phyloP scores from a whole-genome alignment of 2,329 filamentous ascomycete genomes.

The Aspergillus proliferans region DNA sequence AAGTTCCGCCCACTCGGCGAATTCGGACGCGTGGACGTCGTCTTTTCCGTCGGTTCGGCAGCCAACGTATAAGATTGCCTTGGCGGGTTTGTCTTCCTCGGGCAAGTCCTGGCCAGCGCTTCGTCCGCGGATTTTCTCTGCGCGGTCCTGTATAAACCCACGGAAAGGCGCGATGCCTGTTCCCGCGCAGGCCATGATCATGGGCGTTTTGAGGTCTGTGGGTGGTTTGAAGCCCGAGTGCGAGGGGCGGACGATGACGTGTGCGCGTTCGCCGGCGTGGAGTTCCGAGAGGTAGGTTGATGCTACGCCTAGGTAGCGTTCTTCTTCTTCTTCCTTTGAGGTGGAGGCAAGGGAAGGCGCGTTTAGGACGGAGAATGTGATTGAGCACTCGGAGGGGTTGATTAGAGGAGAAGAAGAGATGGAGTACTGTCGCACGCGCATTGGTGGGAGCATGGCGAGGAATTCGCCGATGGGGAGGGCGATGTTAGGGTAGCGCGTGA shows the following conservation, averaged over 20 bases:
- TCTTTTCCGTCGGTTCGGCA: conserved; percentile 31
- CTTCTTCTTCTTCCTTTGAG: conserved; percentile 33
- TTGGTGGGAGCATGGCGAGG: conserved; percentile 66
- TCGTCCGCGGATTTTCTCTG: conserved; percentile 28
- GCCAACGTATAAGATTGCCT: conserved; percentile 31
- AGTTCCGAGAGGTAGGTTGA: conserved; percentile 54
- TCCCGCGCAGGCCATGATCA: conserved; percentile 36
- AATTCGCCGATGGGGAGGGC: conserved; percentile 60
- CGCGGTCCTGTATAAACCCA: conserved; percentile 58
- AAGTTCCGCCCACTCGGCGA: conserved; percentile 51
- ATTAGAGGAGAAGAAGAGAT: conserved; percentile 68
- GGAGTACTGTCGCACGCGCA: conserved; percentile 73
- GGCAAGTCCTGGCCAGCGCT: conserved; percentile 9
- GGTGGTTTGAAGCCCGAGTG: conserved; percentile 33
- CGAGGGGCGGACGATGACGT: conserved; percentile 31
- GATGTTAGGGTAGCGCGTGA: conserved; percentile 57
- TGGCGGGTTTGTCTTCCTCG: conserved; percentile 19
- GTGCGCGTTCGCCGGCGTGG: conserved; percentile 23
- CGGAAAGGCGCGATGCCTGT: conserved; percentile 58
- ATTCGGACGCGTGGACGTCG: conserved; percentile 29
- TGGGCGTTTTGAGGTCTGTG: conserved; percentile 25
- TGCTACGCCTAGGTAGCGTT: conserved; percentile 54
- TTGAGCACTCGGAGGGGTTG: conserved; percentile 51
- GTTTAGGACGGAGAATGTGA: conserved; percentile 64
- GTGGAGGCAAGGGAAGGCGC: conserved; percentile 39